Evolutionary conservation across 805 yeast species (phyloP).

Genomic region (Alloascoidea africana): DNA sequence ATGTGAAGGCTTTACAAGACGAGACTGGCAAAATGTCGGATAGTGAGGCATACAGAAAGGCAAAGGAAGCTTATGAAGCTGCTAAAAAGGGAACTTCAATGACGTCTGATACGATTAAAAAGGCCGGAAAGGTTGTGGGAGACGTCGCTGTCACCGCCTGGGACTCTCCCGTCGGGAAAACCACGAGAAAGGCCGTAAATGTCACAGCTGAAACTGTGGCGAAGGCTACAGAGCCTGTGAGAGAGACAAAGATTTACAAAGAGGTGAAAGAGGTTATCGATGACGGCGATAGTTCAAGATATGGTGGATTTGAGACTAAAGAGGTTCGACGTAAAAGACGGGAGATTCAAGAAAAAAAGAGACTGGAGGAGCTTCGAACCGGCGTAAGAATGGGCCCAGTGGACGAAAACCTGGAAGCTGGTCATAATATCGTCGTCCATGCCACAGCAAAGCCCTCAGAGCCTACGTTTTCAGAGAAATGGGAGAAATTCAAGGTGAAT

Average conservation of each 20-base stretch:
- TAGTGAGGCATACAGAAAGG: constrained; percentile 82
- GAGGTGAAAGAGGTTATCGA: constrained; percentile 80
- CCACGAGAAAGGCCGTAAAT: constrained; percentile 74
- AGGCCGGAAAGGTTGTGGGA: constrained; percentile 91
- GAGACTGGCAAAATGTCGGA: constrained; percentile 93
- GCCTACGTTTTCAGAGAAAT: constrained; percentile 46
- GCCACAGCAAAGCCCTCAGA: constrained; percentile 55
- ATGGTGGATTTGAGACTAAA: constrained; percentile 84
- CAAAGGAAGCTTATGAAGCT: constrained; percentile 79
- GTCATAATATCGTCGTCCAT: constrained; percentile 69
- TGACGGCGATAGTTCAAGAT: constrained; percentile 77
- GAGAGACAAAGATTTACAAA: constrained; percentile 79
- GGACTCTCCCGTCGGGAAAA: constrained; percentile 88
- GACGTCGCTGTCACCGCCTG: constrained; percentile 82
- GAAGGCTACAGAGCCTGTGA: constrained; percentile 78
- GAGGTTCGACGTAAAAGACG: constrained; percentile 69
- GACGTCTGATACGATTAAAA: constrained; percentile 57
- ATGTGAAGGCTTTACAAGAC: constrained; percentile 87
- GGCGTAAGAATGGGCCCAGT: constrained; percentile 56
- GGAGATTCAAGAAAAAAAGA: constrained; percentile 22
- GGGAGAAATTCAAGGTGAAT: constrained; percentile 51
- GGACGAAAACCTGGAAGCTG: constrained; percentile 69
- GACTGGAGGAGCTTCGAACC: constrained; percentile 22
- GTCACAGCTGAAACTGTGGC: constrained; percentile 77
- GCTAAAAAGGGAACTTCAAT: constrained; percentile 52